Percentiles rank a stretch among this genome's conserved stretches.
phyloP scores from a whole-genome alignment of 192 early-diverging fungal species.

The Coemansia umbellata region DNA sequence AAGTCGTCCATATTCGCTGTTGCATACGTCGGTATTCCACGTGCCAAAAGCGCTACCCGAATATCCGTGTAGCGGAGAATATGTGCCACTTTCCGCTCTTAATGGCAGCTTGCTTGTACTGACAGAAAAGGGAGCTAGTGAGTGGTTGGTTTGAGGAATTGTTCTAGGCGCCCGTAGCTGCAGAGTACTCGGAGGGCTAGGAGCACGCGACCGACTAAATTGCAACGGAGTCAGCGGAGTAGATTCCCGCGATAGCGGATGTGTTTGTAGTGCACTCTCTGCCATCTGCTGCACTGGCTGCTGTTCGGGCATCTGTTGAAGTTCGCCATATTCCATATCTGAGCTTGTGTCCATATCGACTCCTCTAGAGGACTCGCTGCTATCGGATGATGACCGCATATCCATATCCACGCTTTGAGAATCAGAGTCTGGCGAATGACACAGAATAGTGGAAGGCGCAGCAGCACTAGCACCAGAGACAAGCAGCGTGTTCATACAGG shows the following conservation, averaged over 20 bases:
- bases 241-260: not conserved
- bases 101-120: not conserved
- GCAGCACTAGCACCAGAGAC: not conserved
- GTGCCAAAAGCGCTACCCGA: not conserved
- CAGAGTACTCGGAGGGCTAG: slow-evolving; percentile 34
- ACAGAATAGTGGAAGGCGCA: not conserved
- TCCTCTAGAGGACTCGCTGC: slow-evolving; percentile 3
- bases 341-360: slow-evolving; percentile 46
- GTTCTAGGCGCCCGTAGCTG: slow-evolving; percentile 9
- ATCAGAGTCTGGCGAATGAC: not conserved
- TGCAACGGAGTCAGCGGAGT: slow-evolving; percentile 2
- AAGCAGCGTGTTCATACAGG: slow-evolving; percentile 20
- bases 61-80: not conserved
- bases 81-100: not conserved
- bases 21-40: slow-evolving; percentile 11
- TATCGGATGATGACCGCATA: not conserved
- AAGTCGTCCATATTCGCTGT: slow-evolving; percentile 11
- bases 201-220: slow-evolving; percentile 34
- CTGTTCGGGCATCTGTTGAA: not conserved
- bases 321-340: slow-evolving; percentile 15
- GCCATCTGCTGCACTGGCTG: not conserved
- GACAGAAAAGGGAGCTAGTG: not conserved
- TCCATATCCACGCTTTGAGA: slow-evolving; percentile 13
- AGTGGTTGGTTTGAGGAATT: not conserved
- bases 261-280: not conserved